phyloP scores from a whole-genome alignment of 2,329 filamentous ascomycete genomes.

The Talaromyces albobiverticillius region DNA sequence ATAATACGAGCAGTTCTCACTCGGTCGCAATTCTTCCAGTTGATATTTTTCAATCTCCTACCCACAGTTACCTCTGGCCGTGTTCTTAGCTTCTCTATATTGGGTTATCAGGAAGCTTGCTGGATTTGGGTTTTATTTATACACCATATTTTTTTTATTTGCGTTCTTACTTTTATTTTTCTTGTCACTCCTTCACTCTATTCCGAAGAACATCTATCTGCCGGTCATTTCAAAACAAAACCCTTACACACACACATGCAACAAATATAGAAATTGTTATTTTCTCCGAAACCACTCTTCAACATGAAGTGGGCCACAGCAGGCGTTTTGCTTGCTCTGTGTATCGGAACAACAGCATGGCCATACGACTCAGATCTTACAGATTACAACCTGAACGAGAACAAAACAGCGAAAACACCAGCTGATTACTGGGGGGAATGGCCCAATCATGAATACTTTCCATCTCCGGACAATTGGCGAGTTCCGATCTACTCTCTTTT shows the following conservation, averaged over 20 bases:
- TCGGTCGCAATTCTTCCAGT: not conserved
- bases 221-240: not conserved
- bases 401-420: slow-evolving; percentile 54
- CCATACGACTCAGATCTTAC: slow-evolving; percentile 51
- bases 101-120: not conserved
- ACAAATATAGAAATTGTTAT: slow-evolving; percentile 1
- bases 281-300: not conserved
- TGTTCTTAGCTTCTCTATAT: not conserved
- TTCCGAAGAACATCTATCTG: not conserved
- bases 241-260: slow-evolving; percentile 6
- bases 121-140: not conserved
- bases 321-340: slow-evolving; percentile 26
- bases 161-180: no score
- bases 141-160: not conserved
- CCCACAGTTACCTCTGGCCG: not conserved
- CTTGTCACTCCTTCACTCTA: not conserved
- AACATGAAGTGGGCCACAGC: slow-evolving; percentile 12
- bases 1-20: slow-evolving; percentile 12
- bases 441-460: slow-evolving; percentile 51
- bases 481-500: slow-evolving; percentile 66
- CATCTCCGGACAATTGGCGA: slow-evolving; percentile 61
- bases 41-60: not conserved
- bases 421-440: slow-evolving; percentile 59
- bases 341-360: slow-evolving; percentile 30
- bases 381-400: slow-evolving; percentile 61